Evolutionary conservation across 2,329 filamentous ascomycete genomes (phyloP).

Genomic region (Cytospora chrysosperma): DNA sequence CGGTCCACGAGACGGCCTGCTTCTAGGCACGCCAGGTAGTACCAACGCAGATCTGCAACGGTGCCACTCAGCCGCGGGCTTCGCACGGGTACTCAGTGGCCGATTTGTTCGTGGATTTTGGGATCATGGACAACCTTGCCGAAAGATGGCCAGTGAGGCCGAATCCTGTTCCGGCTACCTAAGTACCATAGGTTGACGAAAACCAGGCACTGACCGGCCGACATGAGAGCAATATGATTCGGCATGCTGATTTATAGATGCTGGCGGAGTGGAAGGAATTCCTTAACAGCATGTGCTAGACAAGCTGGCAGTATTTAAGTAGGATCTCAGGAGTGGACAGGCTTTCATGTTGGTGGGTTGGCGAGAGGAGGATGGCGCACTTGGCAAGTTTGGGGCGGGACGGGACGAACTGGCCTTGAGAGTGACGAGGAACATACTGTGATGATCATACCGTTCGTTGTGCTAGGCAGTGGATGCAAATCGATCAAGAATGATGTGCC

Average conservation of each 20-base stretch:
- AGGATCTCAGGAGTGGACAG: conserved; percentile 3
- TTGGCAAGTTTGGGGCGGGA: neutral
- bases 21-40: neutral
- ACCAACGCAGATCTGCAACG: neutral
- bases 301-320: conserved; percentile 1
- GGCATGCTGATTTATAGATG: too few species aligned
- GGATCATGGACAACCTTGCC: too few species aligned
- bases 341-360: neutral
- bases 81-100: neutral
- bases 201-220: neutral
- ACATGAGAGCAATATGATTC: too few species aligned
- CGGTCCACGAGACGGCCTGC: neutral
- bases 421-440: neutral
- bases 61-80: neutral
- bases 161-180: neutral
- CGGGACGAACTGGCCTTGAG: neutral
- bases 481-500: too few species aligned
- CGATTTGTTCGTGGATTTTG: too few species aligned
- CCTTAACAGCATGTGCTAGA: neutral
- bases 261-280: too few species aligned
- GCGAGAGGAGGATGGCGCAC: neutral
- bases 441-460: neutral
- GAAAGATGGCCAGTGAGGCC: neutral
- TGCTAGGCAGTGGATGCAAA: neutral
- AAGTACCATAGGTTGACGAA: neutral